phyloP scores from a whole-genome alignment of 2,329 filamentous ascomycete genomes.

The Aspergillus versicolor region DNA sequence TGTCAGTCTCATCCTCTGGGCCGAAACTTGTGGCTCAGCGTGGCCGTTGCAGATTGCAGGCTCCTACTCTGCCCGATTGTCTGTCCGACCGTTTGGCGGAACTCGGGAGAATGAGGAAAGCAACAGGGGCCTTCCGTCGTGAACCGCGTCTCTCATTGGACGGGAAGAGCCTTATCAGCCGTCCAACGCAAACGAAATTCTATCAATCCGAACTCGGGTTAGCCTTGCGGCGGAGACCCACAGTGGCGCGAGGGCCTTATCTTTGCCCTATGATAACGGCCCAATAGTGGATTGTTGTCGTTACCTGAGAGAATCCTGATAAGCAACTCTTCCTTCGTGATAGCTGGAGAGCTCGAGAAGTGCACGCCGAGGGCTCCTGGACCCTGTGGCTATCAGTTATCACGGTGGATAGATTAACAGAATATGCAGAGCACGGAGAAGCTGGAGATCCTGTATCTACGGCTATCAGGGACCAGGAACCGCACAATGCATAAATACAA shows the following conservation, averaged over 20 bases:
- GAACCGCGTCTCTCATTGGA: neutral
- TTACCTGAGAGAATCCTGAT: conserved; percentile 6
- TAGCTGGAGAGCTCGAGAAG: neutral
- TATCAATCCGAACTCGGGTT: neutral
- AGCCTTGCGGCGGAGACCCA: neutral
- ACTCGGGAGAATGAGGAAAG: conserved; percentile 1
- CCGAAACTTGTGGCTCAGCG: too few relatives aligned
- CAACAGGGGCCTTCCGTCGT: neutral
- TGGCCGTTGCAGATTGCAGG: too few relatives aligned
- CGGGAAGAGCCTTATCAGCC: neutral
- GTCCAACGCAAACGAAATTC: neutral
- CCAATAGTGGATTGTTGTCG: neutral
- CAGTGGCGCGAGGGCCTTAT: conserved; percentile 4
- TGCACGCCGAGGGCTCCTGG: neutral
- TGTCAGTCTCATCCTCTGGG: neutral
- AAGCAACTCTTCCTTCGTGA: neutral
- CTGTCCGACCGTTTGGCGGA: neutral
- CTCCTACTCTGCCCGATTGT: neutral
- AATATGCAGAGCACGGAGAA: neutral
- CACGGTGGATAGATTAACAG: neutral
- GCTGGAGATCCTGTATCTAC: neutral
- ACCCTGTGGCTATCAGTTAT: neutral
- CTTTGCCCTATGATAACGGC: conserved; percentile 1
- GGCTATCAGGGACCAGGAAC: neutral
- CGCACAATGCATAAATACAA: conserved; percentile 4